Percentiles rank a stretch among this genome's conserved stretches.
Conservation (phyloP, 148 eudicot genomes). For the Vaccinium darrowii region DNA sequence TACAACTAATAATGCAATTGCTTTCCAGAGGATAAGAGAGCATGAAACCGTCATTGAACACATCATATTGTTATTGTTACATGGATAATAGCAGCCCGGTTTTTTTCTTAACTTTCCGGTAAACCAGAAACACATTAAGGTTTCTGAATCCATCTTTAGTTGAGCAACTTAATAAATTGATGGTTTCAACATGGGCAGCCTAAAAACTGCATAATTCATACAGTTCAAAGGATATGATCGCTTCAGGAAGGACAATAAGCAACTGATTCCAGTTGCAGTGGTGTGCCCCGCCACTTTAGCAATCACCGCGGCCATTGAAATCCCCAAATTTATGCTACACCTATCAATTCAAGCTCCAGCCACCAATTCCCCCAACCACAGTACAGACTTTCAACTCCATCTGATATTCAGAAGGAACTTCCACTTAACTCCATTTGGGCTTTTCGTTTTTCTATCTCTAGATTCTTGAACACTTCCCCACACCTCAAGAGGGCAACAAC, state of each 20-base stretch:
- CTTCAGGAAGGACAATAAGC: not conserved
- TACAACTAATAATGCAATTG: not conserved
- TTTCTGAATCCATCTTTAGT: not conserved
- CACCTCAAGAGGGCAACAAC: not conserved
- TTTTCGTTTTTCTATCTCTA: not conserved
- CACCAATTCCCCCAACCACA: not conserved
- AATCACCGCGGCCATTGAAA: not conserved
- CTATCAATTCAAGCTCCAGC: constrained; percentile 4
- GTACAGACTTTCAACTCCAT: too few species aligned
- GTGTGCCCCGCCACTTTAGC: not conserved
- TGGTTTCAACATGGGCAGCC: not conserved
- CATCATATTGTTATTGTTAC: not conserved
- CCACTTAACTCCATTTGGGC: not conserved
- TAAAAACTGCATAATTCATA: not conserved
- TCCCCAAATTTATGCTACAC: not conserved
- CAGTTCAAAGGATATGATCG: not conserved
- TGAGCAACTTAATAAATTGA: not conserved
- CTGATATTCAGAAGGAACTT: not conserved
- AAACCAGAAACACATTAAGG: not conserved
- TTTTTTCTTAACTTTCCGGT: not conserved
- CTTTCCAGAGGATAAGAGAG: not conserved
- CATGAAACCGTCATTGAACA: not conserved
- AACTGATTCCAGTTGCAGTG: not conserved
- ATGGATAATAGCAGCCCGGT: not conserved
- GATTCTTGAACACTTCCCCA: not conserved